phyloP scores from a whole-genome alignment of 192 early-diverging fungal species.

The Backusella parvicylindrica region DNA sequence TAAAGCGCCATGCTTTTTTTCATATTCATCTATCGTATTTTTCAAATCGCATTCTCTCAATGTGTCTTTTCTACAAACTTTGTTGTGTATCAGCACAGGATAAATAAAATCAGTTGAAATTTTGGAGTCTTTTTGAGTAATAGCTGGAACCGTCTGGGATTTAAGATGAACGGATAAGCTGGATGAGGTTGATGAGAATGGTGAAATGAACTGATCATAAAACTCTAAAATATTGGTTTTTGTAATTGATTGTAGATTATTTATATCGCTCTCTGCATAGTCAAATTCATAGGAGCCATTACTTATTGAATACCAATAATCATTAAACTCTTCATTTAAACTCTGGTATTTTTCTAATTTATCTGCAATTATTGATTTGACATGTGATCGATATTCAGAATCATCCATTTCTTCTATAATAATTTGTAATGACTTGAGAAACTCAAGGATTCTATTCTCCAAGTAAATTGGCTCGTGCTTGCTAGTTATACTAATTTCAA shows the following conservation, averaged over 20 bases:
- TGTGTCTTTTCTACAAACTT: neutral
- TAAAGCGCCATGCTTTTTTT: too few species aligned
- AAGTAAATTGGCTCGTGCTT: constrained; percentile 74
- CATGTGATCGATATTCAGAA: constrained; percentile 62
- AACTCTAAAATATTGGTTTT: constrained; percentile 51
- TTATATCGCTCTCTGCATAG: constrained; percentile 13
- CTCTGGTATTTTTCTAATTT: constrained; percentile 75
- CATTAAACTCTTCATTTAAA: constrained; percentile 61
- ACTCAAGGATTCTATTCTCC: constrained; percentile 66
- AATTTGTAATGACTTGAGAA: constrained; percentile 43
- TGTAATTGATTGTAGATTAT: constrained; percentile 37
- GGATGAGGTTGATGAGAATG: constrained; percentile 39
- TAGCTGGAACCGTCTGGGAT: constrained; percentile 28
- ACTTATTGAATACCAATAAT: constrained; percentile 66
- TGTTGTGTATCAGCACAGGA: neutral
- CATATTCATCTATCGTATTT: neutral
- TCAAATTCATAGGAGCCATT: constrained; percentile 58
- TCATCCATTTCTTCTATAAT: constrained; percentile 56
- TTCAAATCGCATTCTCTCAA: neutral
- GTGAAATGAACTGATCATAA: constrained; percentile 50
- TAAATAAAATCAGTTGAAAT: neutral
- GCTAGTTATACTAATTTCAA: constrained; percentile 78
- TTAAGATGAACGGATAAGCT: constrained; percentile 44
- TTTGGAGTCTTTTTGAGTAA: neutral
- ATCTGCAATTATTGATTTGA: constrained; percentile 57